Evolutionary conservation across 2,329 filamentous ascomycete genomes (phyloP), one percentile per base, ranked within the genome.

Genomic region (Chaetothyriales sp.): DNA sequence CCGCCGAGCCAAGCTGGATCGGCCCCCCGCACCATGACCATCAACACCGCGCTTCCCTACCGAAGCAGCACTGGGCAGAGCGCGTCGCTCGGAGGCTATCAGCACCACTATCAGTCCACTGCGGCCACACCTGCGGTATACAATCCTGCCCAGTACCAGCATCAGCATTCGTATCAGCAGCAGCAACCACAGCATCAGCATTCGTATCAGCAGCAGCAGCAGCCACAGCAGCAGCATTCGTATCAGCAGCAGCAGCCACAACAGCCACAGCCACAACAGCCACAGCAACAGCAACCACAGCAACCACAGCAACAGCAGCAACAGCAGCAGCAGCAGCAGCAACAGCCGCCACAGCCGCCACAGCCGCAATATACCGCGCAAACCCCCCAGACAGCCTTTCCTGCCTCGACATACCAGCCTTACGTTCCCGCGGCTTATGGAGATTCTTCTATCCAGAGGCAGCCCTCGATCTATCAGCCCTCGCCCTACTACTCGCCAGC

Each of bases 341-440:
- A 40, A 15, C 65, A 69, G 37, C 64, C 69, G 20, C 70, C 78
- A 60, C 83, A 58, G 47, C 53, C 52, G 22, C 48, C 51, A 20
- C 59, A 60, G 33, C 67, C 69, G 65, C 75, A 77, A 44, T 90
- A 89, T 67, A 90, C 89, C 63, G 33, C 33, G 33, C 33, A 40
- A 9, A 40, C 33, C 10, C 85, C 86, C 1, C 77, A 84, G 64
- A 63, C 61, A 43, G 43, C 47, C 19, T 49, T 55, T 7, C 51
- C 51, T 18, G 28, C 51, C n/a, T 48, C 53, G 37, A 53, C 54
- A 9, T 68, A 71, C 57, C 71, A 72, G 51, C 69, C 71, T 9
- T 76, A 76, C 58, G 72, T 75, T 51, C 73, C 73, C 1, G 73
- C 73, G 2, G 72, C 71, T 19, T 76, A 75, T 55, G 69, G 71